Evolutionary conservation across 257 asterid genomes (phyloP), one percentile per base, ranked within the genome.

Genomic region (Coffea eugenioides): DNA sequence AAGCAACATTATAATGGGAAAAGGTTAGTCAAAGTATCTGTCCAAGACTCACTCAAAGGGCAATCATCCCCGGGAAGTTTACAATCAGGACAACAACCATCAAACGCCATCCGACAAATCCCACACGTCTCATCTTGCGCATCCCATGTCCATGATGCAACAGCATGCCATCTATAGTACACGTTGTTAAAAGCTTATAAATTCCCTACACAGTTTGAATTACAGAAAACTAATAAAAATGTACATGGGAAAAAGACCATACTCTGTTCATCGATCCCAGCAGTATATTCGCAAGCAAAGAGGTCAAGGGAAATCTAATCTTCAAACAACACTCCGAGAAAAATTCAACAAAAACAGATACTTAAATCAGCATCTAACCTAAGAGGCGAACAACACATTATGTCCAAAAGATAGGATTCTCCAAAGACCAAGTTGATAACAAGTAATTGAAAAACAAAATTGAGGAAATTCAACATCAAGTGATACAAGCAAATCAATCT

Each of bases 121-220:
- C 98, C 98, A 74, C 98, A 94, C 31, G 97, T 91, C 84, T 92
- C 98, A 78, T 94, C 98, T 86, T 92, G 97, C 31, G 97, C 98
- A 84, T 95, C 93, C 98, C 98, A 93, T 79, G 97, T 91, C 97
- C 98, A 95, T n/a, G 95, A 90, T 81, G 95, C 90, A 83, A 95
- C 94, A 39, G 93, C 97, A 83, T 90, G 96, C 98, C 96, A 94
- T 80, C 97, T 93, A 80, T 59, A 77, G 79, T 64, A 15, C 46
- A 77, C 2, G 68, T 39, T 18, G 18, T 36, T 21, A 71, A 72
- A 76, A 16, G 70, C 46, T n/a, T 66, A 39, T 69, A 39, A 56
- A 41, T 15, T 21, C 46, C 10, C 39, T 31, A 34, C 18, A 75
- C 7, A 57, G 51, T 43, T 66, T 12, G 56, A 4, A 13, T 11